Evolutionary conservation across 1,284 basidiomycete species (phyloP), one percentile per base, ranked within the genome.

Genomic region (Pisolithus thermaeus): DNA sequence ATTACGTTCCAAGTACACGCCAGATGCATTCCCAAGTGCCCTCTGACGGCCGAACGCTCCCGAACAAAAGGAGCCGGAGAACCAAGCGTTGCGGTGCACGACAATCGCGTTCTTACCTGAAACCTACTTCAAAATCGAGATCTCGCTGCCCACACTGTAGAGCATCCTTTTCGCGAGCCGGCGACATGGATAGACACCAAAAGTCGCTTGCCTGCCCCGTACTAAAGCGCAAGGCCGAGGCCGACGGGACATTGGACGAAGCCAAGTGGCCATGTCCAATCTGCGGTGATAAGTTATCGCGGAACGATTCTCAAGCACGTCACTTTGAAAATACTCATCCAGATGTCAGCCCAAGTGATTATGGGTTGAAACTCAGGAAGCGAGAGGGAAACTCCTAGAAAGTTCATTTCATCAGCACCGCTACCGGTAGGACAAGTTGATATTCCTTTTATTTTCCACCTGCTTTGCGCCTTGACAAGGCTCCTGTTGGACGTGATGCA

Each of bases 211-310:
- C 47, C 7, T 49, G 47, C 41, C 37, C 37, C 3, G 47, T 49
- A n/a, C 25, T 49, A 8, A 49, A 30, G 18, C 47, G 22, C 8
- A 22, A 49, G 38, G 40, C 38, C 9, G 47, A 49, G 39, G 20
- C 9, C 4, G 16, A 46, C 20, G 44, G 44, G 20, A 46, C 44
- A 20, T 22, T 46, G 32, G 32, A 36, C 30, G 44, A 46, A 14
- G 38, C 40, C 7, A 49, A 20, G 20, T 49, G 23, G 9, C 18
- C 37, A 3, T 49, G 47, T 25, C 47, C 38, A 9, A 30, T 49
- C n/a, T 49, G 47, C 20, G 47, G 47, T 7, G 47, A 49, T 28
- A 41, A 41, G n/a, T 18, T 49, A 20, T 49, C 47, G 9, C 35
- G 47, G 38, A 41, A 40, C 7, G 47, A 49, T 30, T 49, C 47